phyloP scores from a whole-genome alignment of 768 basidiomycete species.

The Pisolithus tinctorius region DNA sequence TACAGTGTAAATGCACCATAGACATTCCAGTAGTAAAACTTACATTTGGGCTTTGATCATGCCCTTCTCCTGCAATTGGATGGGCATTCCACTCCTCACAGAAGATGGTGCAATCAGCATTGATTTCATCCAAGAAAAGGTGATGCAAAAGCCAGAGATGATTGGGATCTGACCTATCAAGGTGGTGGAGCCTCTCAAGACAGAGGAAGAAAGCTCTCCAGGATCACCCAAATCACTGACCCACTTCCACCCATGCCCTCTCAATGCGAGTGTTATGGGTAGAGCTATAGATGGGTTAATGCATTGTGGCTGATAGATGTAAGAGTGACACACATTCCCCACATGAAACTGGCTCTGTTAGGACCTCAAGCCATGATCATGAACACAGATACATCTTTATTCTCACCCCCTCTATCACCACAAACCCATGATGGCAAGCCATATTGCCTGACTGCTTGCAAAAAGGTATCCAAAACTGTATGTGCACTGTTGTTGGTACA shows the following conservation, averaged over 20 bases:
- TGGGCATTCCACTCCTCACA: constrained; percentile 13
- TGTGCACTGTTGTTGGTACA: constrained; percentile 20
- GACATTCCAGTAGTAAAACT: not conserved
- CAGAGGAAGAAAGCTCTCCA: constrained; percentile 20
- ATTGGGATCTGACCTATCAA: too few species aligned
- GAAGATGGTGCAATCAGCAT: constrained; percentile 9
- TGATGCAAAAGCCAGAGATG: not conserved
- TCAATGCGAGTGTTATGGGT: constrained; percentile 23
- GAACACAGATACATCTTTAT: constrained; percentile 23
- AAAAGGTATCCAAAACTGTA: constrained; percentile 4
- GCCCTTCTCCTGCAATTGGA: constrained; percentile 6
- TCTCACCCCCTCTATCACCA: constrained; percentile 32
- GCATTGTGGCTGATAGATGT: not conserved
- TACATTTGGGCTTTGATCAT: constrained; percentile 10
- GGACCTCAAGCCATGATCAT: constrained; percentile 31
- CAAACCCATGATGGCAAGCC: constrained; percentile 24
- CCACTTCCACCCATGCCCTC: constrained; percentile 20
- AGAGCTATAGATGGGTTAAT: constrained; percentile 7
- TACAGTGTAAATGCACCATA: not conserved
- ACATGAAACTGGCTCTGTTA: constrained; percentile 24
- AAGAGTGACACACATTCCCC: constrained; percentile 13
- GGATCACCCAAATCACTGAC: constrained; percentile 12
- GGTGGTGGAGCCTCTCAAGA: constrained; percentile 8
- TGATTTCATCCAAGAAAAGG: constrained; percentile 9
- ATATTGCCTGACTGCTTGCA: constrained; percentile 8